Base-by-base conservation (phyloP, 2,329 filamentous ascomycete species). In the Fusarium sp. region DNA sequence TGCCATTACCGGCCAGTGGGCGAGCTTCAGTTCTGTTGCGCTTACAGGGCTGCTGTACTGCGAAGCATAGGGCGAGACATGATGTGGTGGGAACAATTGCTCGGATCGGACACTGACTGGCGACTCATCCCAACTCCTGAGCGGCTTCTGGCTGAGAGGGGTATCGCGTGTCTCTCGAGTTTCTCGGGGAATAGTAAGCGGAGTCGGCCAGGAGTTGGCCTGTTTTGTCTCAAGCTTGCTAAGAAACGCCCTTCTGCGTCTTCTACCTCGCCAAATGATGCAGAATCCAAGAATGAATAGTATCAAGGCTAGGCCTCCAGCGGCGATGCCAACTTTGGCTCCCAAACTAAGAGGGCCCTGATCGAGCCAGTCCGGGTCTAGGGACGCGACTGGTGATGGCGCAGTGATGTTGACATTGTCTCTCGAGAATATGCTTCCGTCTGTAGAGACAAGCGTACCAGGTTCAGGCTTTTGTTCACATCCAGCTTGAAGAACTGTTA, bases 11-110 rank as follows among this genome's bases (percentile, higher is more conserved):
- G 55, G 55, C 55, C 55, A 58, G 0, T 58, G 55, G 4, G 55
- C 55, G 20, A 58, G 48, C 21, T 58, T 7, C 7, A 58, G 55
- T 21, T 58, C 55, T 6, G 55, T 58, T 9, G 55, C 55, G 11
- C 55, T 58, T 14, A 58, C 55, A 1, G 55, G 55, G 14, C 55
- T 58, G 37, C 5, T 43, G 8, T 12, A 58, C 55, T 58, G 55
- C 1, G 55, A 58, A 23, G 13, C 55, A n/a, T 57, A 57, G 4
- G 55, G 55, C 10, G 55, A 57, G 20, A 57, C 47, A 10, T 57
- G 34, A n/a, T 42, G 25, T 5, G 34, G 46, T 27, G 25, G 43
- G 27, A 57, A 57, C 20, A 32, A 4, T 20, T 57, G 46, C 18
- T 57, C 55, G 18, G 55, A 58, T 42, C 47, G 47, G 8, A 11